These are phyloP conservation scores for Torulaspora microellipsoides DNA, from an alignment of 805 yeast species.

Conservation along the genomic window DNA sequence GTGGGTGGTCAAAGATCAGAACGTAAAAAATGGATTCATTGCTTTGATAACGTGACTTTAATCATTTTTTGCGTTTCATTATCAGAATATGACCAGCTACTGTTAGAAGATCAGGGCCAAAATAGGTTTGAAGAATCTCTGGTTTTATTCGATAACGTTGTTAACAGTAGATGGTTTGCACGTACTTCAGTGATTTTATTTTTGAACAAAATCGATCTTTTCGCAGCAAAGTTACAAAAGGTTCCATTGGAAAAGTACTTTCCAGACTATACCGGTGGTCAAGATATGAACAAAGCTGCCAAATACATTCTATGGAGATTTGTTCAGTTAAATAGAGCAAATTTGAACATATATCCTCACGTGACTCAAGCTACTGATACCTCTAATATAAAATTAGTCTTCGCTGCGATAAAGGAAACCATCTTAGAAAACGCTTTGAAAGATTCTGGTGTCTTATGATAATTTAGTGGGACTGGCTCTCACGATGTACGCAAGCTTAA, in stretches of 20 bases:
- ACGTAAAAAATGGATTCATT: conserved; percentile 95
- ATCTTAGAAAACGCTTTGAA: conserved; percentile 69
- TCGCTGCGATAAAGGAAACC: conserved; percentile 79
- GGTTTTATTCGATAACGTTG: conserved; percentile 82
- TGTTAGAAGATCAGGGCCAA: conserved; percentile 70
- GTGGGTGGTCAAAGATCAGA: conserved; percentile 97
- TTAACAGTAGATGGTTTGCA: conserved; percentile 88
- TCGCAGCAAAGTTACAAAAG: conserved; percentile 75
- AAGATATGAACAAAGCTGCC: conserved; percentile 83
- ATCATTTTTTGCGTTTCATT: conserved; percentile 89
- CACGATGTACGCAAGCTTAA: no score
- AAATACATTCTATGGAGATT: conserved; percentile 89
- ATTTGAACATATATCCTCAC: conserved; percentile 79
- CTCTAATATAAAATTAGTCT: conserved; percentile 77
- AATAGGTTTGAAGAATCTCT: conserved; percentile 79
- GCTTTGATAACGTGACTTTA: conserved; percentile 87
- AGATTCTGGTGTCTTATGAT: conserved; percentile 65
- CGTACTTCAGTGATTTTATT: conserved; percentile 82
- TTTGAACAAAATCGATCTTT: conserved; percentile 84
- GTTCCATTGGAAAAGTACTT: conserved; percentile 80
- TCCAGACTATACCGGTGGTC: conserved; percentile 91
- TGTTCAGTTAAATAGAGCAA: conserved; percentile 76
- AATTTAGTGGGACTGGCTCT: not conserved
- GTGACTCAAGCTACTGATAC: conserved; percentile 95
- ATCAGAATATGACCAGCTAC: conserved; percentile 84